Evolutionary conservation across 345 rosid species (phyloP).

Genomic region (Viola odorata): DNA sequence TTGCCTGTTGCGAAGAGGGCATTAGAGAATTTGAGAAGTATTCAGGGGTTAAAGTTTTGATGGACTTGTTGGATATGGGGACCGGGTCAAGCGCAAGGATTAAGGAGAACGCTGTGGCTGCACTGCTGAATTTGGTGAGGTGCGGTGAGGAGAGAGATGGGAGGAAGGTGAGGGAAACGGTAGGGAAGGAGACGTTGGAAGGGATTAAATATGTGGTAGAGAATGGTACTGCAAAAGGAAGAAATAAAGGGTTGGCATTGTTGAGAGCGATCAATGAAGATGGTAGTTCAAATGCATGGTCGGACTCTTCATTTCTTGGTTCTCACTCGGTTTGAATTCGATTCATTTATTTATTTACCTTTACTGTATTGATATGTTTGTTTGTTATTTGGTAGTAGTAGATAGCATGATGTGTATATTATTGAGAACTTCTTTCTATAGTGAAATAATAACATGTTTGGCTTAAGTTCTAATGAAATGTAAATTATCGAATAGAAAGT

Average conservation of each 20-base stretch:
- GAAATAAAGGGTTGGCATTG: conserved; percentile 53
- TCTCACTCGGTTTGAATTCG: too few relatives aligned
- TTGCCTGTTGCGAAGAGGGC: conserved; percentile 88
- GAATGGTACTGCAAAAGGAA: conserved; percentile 60
- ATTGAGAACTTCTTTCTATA: too few relatives aligned
- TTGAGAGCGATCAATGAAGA: conserved; percentile 36
- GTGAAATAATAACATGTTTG: too few relatives aligned
- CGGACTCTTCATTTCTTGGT: too few relatives aligned
- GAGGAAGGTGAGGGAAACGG: conserved; percentile 35
- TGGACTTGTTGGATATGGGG: conserved; percentile 64
- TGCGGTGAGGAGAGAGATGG: conserved; percentile 45
- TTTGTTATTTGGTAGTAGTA: too few relatives aligned
- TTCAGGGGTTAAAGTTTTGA: conserved; percentile 50
- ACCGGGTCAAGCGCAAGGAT: conserved; percentile 60
- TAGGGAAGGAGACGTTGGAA: conserved; percentile 39
- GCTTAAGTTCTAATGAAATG: too few relatives aligned
- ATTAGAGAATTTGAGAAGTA: conserved; percentile 54
- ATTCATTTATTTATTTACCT: too few relatives aligned
- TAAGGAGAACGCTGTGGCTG: conserved; percentile 75
- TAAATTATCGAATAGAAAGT: too few relatives aligned
- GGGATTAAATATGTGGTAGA: conserved; percentile 56
- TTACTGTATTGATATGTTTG: too few relatives aligned
- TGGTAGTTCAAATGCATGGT: conserved; percentile 9
- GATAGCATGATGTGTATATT: too few relatives aligned
- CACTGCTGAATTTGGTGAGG: conserved; percentile 64